These are phyloP conservation scores for Penicillium canariense DNA, from an alignment of 495 filamentous ascomycete species.

Conservation along the genomic window DNA sequence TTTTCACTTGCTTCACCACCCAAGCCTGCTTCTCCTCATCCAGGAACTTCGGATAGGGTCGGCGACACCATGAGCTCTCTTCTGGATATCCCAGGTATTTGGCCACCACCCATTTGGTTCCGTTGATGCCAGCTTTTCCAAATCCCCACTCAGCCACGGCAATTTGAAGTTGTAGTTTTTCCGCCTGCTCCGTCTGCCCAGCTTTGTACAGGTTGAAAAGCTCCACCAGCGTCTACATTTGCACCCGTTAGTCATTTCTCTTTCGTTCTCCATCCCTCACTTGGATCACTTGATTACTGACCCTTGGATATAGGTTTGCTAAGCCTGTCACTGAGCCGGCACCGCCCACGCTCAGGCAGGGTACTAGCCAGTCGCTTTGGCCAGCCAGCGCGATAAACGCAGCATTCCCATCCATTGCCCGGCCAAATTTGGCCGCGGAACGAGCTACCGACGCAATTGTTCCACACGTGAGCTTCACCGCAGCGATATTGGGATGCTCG, in stretches of 20 bases:
- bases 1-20: slow-evolving; percentile 11
- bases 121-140: slow-evolving; percentile 40
- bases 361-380: slow-evolving; percentile 13
- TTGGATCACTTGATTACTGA: neutral
- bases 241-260: neutral
- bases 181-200: slow-evolving; percentile 37
- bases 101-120: slow-evolving; percentile 42
- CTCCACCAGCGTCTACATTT: slow-evolving; percentile 18
- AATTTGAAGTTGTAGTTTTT: slow-evolving; percentile 33
- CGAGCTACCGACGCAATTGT: slow-evolving; percentile 13
- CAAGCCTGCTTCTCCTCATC: slow-evolving; percentile 28
- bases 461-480: slow-evolving; percentile 12
- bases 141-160: slow-evolving; percentile 40
- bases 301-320: slow-evolving; percentile 12
- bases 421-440: slow-evolving; percentile 8
- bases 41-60: slow-evolving; percentile 38
- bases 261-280: neutral
- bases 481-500: slow-evolving; percentile 11
- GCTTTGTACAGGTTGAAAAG: slow-evolving; percentile 31
- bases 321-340: slow-evolving; percentile 9
- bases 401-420: neutral
- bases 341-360: slow-evolving; percentile 9
- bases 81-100: slow-evolving; percentile 37
- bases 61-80: slow-evolving; percentile 33
- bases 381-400: slow-evolving; percentile 8